Percentiles rank a stretch among this genome's conserved stretches.
Conservation (phyloP, 2,329 filamentous ascomycete genomes). For the Nemania bipapillata region DNA sequence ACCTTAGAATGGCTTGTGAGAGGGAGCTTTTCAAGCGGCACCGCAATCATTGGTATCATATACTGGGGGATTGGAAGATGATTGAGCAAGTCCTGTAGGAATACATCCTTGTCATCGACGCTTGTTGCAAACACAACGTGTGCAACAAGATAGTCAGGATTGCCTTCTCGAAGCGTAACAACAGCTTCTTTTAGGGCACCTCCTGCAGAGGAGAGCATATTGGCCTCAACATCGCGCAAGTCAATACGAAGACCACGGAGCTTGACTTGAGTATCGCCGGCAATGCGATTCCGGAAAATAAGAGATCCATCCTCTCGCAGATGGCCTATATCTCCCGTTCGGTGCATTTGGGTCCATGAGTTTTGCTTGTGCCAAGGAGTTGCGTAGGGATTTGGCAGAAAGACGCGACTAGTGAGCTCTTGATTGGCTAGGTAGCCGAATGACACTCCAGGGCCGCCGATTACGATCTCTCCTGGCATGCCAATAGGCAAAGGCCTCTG, state of each 20-base stretch:
- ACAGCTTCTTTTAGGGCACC: slow-evolving; percentile 30
- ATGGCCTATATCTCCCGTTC: slow-evolving; percentile 57
- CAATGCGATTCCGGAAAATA: slow-evolving; percentile 53
- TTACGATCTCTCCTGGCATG: slow-evolving; percentile 56
- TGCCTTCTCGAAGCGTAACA: slow-evolving; percentile 17
- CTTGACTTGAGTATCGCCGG: slow-evolving; percentile 54
- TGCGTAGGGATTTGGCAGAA: neutral
- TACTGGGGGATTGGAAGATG: slow-evolving; percentile 32
- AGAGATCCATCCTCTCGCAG: slow-evolving; percentile 53
- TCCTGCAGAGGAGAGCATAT: neutral
- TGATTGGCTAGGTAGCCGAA: slow-evolving; percentile 52
- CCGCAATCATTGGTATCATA: slow-evolving; percentile 29
- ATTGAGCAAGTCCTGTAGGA: slow-evolving; percentile 25
- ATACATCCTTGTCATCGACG: slow-evolving; percentile 14
- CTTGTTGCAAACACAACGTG: slow-evolving; percentile 44
- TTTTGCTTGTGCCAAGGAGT: neutral
- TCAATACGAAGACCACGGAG: slow-evolving; percentile 52
- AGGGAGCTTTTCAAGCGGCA: slow-evolving; percentile 32
- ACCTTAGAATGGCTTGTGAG: slow-evolving; percentile 33
- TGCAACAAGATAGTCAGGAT: slow-evolving; percentile 43
- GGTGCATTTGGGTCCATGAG: slow-evolving; percentile 32
- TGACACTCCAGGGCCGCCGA: slow-evolving; percentile 54
- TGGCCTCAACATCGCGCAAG: slow-evolving; percentile 48
- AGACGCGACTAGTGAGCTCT: slow-evolving; percentile 20
- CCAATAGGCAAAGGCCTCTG: slow-evolving; percentile 54